Percentiles rank a stretch among this genome's conserved stretches.
Conservation (phyloP, 108 stramenopile genomes). For the Poteriospumella lacustris region DNA sequence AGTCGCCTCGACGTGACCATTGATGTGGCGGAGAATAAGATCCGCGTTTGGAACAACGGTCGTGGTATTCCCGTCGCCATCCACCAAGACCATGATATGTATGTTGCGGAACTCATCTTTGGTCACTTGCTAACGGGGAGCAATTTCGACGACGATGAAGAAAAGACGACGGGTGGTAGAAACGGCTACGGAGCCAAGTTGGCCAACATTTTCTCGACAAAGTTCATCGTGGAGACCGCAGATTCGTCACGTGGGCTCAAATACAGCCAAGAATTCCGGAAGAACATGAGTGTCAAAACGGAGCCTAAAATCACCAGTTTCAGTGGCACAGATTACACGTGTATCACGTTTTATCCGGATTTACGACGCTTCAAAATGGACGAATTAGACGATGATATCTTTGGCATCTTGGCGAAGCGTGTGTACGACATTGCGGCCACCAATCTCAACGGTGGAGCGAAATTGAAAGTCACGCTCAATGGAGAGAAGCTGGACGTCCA, state of each 20-base stretch:
- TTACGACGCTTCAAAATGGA: conserved; percentile 84
- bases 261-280: conserved; percentile 73
- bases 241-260: conserved; percentile 67
- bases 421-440: conserved; percentile 98
- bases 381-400: conserved; percentile 76
- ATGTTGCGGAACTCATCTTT: conserved; percentile 90
- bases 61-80: conserved; percentile 56
- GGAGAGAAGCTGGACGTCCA: conserved; percentile 78
- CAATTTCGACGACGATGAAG: conserved; percentile 93
- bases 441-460: conserved; percentile 72
- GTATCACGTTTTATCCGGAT: conserved; percentile 94
- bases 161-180: conserved; percentile 94
- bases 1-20: conserved; percentile 79
- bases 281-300: conserved; percentile 79
- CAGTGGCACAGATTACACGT: conserved; percentile 75
- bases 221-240: conserved; percentile 77
- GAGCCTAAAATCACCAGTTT: conserved; percentile 62
- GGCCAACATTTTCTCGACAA: conserved; percentile 92
- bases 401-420: conserved; percentile 78
- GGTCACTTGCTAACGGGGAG: conserved; percentile 86
- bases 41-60: conserved; percentile 96
- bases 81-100: conserved; percentile 57
- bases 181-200: conserved; percentile 99
- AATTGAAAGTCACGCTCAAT: conserved; percentile 77
- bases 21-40: conserved; percentile 57